Conservation (phyloP, 306 rosid genomes). For the Glycyrrhiza uralensis region DNA sequence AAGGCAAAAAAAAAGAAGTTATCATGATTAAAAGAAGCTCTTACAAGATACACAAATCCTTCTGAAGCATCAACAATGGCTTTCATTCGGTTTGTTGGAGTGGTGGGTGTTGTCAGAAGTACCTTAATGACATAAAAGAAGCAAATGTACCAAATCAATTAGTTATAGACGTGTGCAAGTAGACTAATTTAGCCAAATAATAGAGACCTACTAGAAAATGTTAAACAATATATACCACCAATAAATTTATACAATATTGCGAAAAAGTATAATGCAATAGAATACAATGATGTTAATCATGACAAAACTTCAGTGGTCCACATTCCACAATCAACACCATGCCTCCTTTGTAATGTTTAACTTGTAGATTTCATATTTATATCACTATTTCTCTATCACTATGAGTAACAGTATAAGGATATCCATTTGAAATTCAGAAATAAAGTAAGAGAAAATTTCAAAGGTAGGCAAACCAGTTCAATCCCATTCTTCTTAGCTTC, state of each 20-base stretch:
- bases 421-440: constrained; percentile 11
- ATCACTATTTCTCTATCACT: not conserved
- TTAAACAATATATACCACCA: not conserved
- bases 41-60: constrained; percentile 84
- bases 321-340: constrained; percentile 14
- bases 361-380: constrained; percentile 7
- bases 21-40: constrained; percentile 24
- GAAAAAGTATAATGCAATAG: not conserved
- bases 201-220: not conserved
- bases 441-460: not conserved
- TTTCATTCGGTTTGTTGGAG: constrained; percentile 74
- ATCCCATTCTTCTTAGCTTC: constrained; percentile 75
- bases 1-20: not conserved
- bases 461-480: constrained; percentile 66
- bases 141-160: constrained; percentile 14
- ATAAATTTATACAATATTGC: not conserved
- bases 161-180: not conserved
- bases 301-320: not conserved
- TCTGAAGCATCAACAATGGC: constrained; percentile 81
- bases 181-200: not conserved
- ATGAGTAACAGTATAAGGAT: not conserved
- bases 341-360: not conserved
- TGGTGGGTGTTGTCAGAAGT: constrained; percentile 86
- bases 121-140: constrained; percentile 53
- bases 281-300: not conserved